Evolutionary conservation across 2,329 filamentous ascomycete species (phyloP), one percentile per base, ranked within the genome.

Genomic region (Nemania sp.): DNA sequence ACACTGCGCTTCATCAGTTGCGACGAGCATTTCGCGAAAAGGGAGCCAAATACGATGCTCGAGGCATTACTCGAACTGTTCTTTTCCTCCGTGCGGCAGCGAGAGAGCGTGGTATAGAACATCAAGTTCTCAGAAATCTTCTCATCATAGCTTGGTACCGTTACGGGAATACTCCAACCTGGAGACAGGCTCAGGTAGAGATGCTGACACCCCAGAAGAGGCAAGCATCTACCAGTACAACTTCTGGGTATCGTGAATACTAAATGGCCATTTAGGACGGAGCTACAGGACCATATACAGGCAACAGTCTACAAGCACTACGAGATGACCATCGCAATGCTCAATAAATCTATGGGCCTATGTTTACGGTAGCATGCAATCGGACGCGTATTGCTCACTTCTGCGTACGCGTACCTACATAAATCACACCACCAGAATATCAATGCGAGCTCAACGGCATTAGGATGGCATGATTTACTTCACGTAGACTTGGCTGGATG

Each of bases 311-410:
- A 82, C 71, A 78, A 81, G 48, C 83, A 89, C 68, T 91, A 90
- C 71, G 83, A 91, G 55, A 84, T 84, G 77, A 91, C 88, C 7
- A 72, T 93, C 49, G 81, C 80, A 17, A 90, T 90, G 88, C 78
- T 93, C 56, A 92, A 93, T 70, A 85, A 88, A 71, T 87, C 81
- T 6, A 87, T 92, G 87, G 83, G 84, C 1, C 71, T 91, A 43
- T 90, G 87, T 70, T 72, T 89, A 59, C 80, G 83, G 60, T 85
- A 67, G 51, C 45, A 34, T 45, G 52, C 43, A 55, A 39, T 59
- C 45, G 32, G 48, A 12, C 13, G 25, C 34, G 42, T 25, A 37
- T 54, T 57, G 45, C 57, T 59, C 55, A 49, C 25, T 47, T 29
- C 3, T 39, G 35, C 25, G 49, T 47, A 29, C 34, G 37, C 37